Percentiles rank a stretch among this genome's conserved stretches.
Evolutionary conservation across 2,329 filamentous ascomycete genomes (phyloP).

Genomic region (Botryosphaeria dothidea): DNA sequence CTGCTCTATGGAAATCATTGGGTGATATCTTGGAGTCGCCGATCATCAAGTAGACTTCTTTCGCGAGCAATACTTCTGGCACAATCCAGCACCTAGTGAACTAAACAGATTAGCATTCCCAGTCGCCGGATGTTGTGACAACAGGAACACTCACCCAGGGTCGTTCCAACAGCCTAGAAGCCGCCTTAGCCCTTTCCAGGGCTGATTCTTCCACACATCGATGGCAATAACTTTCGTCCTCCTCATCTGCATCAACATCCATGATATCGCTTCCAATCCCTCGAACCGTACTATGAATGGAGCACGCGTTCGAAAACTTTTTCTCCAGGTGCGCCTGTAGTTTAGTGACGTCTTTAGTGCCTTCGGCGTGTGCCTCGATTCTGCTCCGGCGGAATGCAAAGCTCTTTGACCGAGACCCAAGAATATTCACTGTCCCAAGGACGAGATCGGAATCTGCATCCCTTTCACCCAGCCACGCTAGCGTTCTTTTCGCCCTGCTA

Average conservation of each 20-base stretch:
- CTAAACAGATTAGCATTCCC: neutral
- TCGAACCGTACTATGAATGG: neutral
- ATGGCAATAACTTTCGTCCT: neutral
- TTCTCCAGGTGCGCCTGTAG: neutral
- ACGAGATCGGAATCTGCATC: slow-evolving; percentile 19
- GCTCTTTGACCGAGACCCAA: neutral
- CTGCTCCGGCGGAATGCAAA: neutral
- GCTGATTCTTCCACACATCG: neutral
- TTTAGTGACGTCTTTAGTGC: neutral
- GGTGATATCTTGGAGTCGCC: neutral
- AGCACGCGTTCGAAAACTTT: neutral
- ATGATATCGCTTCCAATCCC: neutral
- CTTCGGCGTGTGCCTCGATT: neutral
- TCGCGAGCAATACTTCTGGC: slow-evolving; percentile 12
- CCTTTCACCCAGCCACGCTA: slow-evolving; percentile 23
- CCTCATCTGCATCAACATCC: neutral
- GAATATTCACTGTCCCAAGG: slow-evolving; percentile 18
- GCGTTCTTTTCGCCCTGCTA: neutral
- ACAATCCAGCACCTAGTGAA: slow-evolving; percentile 11
- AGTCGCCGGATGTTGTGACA: neutral
- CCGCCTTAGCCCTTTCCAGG: neutral
- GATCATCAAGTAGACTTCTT: neutral
- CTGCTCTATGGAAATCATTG: neutral
- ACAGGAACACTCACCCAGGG: slow-evolving; percentile 5
- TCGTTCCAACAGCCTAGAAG: neutral